Evolutionary conservation across 768 basidiomycete species (phyloP).

Genomic region (Floccularia luteovirens): DNA sequence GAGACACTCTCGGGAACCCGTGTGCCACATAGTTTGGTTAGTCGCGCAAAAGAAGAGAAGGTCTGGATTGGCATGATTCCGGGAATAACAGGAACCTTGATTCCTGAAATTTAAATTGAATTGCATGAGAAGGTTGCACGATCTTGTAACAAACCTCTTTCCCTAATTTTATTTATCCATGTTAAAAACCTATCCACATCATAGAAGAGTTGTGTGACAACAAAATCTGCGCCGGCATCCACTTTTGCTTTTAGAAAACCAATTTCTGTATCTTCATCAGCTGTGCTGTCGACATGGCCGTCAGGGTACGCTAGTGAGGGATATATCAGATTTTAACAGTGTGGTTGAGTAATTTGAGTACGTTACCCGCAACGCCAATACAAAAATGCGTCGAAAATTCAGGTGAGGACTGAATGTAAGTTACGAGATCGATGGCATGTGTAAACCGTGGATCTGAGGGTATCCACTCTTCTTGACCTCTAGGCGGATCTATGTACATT

Average conservation of each 20-base stretch:
- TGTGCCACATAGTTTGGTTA: slow-evolving; percentile 84
- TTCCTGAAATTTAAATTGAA: slow-evolving; percentile 44
- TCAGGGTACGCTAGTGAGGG: slow-evolving; percentile 74
- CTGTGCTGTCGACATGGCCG: slow-evolving; percentile 61
- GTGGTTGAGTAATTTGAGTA: not conserved
- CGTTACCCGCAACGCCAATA: slow-evolving; percentile 85
- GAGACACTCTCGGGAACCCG: slow-evolving; percentile 64
- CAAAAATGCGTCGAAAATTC: slow-evolving; percentile 84
- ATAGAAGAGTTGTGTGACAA: slow-evolving; percentile 96
- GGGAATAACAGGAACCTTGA: slow-evolving; percentile 85
- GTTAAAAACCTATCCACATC: slow-evolving; percentile 80
- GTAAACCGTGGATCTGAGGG: slow-evolving; percentile 78
- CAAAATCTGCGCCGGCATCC: slow-evolving; percentile 92
- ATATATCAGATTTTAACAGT: slow-evolving; percentile 3
- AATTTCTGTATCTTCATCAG: slow-evolving; percentile 57
- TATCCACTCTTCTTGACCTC: slow-evolving; percentile 91
- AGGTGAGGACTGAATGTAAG: slow-evolving; percentile 72
- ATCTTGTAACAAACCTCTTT: slow-evolving; percentile 45
- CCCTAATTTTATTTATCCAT: slow-evolving; percentile 72
- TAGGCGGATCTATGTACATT: slow-evolving; percentile 67
- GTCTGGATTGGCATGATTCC: slow-evolving; percentile 99
- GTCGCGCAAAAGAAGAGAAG: slow-evolving; percentile 85
- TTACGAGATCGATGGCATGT: slow-evolving; percentile 84
- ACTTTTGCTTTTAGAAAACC: slow-evolving; percentile 77
- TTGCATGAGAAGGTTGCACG: not conserved